Evolutionary conservation across 2,329 filamentous ascomycete genomes (phyloP).

Genomic region (Nothophaeocryptopus gaeumannii): DNA sequence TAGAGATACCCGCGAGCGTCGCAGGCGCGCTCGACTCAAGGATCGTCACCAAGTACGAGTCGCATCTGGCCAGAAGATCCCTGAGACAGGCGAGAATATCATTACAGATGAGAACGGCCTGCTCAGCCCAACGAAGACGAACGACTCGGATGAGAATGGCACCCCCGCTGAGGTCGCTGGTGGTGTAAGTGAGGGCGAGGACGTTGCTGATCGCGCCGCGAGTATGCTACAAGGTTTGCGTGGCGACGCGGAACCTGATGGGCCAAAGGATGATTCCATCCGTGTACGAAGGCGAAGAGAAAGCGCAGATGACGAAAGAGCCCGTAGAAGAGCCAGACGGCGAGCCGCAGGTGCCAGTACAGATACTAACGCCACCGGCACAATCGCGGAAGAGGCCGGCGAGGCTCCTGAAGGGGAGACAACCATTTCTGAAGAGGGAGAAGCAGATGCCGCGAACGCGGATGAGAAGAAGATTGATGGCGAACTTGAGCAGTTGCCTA

Average conservation of each 20-base stretch:
- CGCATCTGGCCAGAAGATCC: slow-evolving; percentile 84
- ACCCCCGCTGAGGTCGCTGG: slow-evolving; percentile 32
- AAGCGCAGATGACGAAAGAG: slow-evolving; percentile 75
- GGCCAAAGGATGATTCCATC: slow-evolving; percentile 35
- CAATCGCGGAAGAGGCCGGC: slow-evolving; percentile 32
- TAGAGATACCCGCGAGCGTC: slow-evolving; percentile 82
- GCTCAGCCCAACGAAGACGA: slow-evolving; percentile 29
- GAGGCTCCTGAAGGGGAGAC: slow-evolving; percentile 4
- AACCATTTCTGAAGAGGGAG: slow-evolving; percentile 6
- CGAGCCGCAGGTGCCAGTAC: slow-evolving; percentile 32
- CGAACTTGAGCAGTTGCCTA: not conserved
- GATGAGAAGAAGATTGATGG: slow-evolving; percentile 2
- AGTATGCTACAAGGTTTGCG: slow-evolving; percentile 80
- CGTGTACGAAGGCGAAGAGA: slow-evolving; percentile 65
- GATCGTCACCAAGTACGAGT: slow-evolving; percentile 86
- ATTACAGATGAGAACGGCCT: slow-evolving; percentile 28
- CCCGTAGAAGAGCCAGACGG: slow-evolving; percentile 60
- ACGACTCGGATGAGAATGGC: slow-evolving; percentile 21
- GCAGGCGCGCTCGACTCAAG: slow-evolving; percentile 82
- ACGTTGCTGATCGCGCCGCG: slow-evolving; percentile 81
- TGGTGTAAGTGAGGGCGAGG: slow-evolving; percentile 54
- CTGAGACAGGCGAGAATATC: slow-evolving; percentile 52
- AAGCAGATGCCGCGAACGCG: not conserved
- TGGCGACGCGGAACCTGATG: slow-evolving; percentile 49
- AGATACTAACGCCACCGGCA: slow-evolving; percentile 35